These are phyloP conservation scores for Suhomyces chickasaworum DNA, from an alignment of 1,139 yeast genomes.

Conservation along the genomic window DNA sequence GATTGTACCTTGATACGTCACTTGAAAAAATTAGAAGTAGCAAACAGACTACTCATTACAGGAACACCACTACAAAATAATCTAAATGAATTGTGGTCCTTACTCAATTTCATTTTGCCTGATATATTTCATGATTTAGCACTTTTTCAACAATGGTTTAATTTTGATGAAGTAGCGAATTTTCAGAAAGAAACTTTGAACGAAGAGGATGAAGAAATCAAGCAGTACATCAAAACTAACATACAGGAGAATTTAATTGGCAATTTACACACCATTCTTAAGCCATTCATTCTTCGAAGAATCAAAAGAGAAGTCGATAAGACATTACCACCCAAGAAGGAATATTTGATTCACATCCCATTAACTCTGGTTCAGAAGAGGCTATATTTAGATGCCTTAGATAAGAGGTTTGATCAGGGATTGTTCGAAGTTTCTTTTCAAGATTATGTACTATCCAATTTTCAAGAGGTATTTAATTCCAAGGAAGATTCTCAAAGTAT, in stretches of 20 bases:
- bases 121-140: constrained; percentile 90
- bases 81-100: constrained; percentile 84
- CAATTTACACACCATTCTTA: constrained; percentile 81
- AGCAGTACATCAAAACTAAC: constrained; percentile 57
- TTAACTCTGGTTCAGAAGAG: constrained; percentile 63
- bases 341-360: constrained; percentile 76
- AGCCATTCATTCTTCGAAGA: constrained; percentile 84
- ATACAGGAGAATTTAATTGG: constrained; percentile 65
- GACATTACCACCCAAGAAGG: constrained; percentile 82
- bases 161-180: constrained; percentile 59
- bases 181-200: constrained; percentile 30
- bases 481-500: constrained; percentile 32
- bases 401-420: constrained; percentile 43
- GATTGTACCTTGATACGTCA: constrained; percentile 73
- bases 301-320: constrained; percentile 71
- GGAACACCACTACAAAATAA: constrained; percentile 96
- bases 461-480: constrained; percentile 22
- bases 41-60: constrained; percentile 75
- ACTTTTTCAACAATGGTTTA: constrained; percentile 92
- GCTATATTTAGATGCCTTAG: constrained; percentile 63
- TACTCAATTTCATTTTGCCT: constrained; percentile 84
- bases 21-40: constrained; percentile 63
- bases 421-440: constrained; percentile 48
- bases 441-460: constrained; percentile 45
- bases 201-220: constrained; percentile 34